Conservation (phyloP, 176 grass and related monocot genomes). For the Musa acuminata region DNA sequence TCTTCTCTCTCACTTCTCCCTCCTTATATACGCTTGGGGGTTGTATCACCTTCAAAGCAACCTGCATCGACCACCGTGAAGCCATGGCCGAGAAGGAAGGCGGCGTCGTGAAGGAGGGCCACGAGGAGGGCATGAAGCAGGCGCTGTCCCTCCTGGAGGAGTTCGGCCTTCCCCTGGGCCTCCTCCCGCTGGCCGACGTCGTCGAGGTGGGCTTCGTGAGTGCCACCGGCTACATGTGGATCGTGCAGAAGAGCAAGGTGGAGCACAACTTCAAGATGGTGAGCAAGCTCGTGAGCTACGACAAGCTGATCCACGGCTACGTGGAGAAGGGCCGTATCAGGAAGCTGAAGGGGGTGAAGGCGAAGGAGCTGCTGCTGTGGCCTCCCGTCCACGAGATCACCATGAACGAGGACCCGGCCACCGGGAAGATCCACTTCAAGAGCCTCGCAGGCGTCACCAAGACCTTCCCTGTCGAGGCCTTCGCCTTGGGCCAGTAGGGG, state of each 20-base stretch:
- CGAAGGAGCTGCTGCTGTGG: conserved; percentile 85
- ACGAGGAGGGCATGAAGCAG: conserved; percentile 44
- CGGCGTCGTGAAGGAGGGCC: conserved; percentile 38
- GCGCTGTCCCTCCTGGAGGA: conserved; percentile 47
- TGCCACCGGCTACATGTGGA: conserved; percentile 68
- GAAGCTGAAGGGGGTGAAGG: conserved; percentile 76
- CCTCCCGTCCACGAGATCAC: conserved; percentile 59
- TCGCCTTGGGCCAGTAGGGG: conserved; percentile 47
- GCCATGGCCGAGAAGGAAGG: conserved; percentile 41
- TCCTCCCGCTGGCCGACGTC: conserved; percentile 51
- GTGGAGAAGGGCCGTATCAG: conserved; percentile 40
- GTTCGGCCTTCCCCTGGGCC: conserved; percentile 63
- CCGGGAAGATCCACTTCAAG: conserved; percentile 74
- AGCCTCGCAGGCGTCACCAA: conserved; percentile 76
- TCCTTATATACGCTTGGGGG: too few relatives aligned
- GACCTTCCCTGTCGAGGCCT: conserved; percentile 70
- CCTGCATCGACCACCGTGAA: too few relatives aligned
- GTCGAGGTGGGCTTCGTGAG: conserved; percentile 64
- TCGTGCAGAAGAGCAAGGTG: conserved; percentile 42
- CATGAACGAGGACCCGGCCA: conserved; percentile 34
- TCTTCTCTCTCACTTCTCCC: not conserved
- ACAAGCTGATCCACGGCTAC: conserved; percentile 46
- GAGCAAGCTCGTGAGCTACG: conserved; percentile 61
- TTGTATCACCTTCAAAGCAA: too few relatives aligned
- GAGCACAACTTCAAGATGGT: conserved; percentile 71